Evolutionary conservation across 176 grass and related monocot species (phyloP), one percentile per base, ranked within the genome.

Genomic region (Tuctoria greenei): DNA sequence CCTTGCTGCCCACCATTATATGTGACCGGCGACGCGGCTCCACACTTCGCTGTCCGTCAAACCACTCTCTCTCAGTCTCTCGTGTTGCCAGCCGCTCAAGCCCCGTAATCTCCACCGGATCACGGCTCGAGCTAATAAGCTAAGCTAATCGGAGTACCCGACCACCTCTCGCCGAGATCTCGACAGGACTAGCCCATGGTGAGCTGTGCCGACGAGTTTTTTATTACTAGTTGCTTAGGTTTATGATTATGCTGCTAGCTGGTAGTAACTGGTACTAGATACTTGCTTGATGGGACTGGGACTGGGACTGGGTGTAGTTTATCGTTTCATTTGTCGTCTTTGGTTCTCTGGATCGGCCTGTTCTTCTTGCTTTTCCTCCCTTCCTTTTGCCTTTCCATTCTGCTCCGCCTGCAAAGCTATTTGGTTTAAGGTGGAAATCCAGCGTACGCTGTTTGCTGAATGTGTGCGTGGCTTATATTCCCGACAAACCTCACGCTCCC

Each of bases 21-120:
- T 49, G 81, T 79, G 81, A 83, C 75, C 56, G 75, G 80, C 69
- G 86, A 84, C 75, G n/a, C 75, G 69, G 55, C 79, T 57, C 64
- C 64, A 24, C 44, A 47, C 57, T 71, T 55, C 57, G 61, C 78
- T 76, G 84, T 47, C 66, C 72, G 65, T 38, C 46, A 64, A 27
- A 40, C 35, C 50, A 51, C 60, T 36, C 37, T 73, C 64, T 39
- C 60, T 26, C 27, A 67, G 57, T 39, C 41, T 55, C 34, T 25
- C 40, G 71, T 41, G 62, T 78, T 61, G 74, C 79, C 85, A 87
- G 80, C 80, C 69, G 74, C 69, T 39, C 85, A 68, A 77, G 58
- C 79, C 17, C 36, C 79, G 41, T 54, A 77, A 68, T 62, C 73
- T 25, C 73, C 50, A 74, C 11, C 35, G 79, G 74, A 83, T 83